phyloP scores from a whole-genome alignment of 2,329 filamentous ascomycete species.

The Alternaria consortialis region DNA sequence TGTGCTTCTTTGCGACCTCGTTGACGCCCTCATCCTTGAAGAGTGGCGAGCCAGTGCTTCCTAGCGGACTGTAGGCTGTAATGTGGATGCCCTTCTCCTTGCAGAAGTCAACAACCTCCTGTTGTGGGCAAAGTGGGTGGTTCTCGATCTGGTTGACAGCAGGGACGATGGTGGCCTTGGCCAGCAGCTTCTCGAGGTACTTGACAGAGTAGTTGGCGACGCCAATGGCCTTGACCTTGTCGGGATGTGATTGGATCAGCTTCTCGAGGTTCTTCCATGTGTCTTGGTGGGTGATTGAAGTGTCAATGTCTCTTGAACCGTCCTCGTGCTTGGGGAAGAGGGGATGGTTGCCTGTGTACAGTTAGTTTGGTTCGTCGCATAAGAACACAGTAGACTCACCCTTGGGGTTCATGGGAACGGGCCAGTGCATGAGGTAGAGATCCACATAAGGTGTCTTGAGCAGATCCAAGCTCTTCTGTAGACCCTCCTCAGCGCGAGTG shows the following conservation, averaged over 20 bases:
- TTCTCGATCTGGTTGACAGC: conserved; percentile 79
- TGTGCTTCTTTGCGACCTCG: conserved; percentile 61
- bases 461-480: conserved; percentile 76
- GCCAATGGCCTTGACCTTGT: conserved; percentile 60
- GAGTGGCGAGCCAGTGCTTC: conserved; percentile 59
- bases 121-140: conserved; percentile 74
- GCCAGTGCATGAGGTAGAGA: conserved; percentile 85
- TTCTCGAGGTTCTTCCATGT: conserved; percentile 82
- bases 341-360: conserved; percentile 68
- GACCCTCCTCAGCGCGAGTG: conserved; percentile 71
- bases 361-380: conserved; percentile 3
- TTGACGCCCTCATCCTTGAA: conserved; percentile 59
- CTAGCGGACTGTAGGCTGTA: conserved; percentile 70
- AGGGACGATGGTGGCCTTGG: conserved; percentile 69
- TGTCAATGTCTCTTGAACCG: conserved; percentile 76
- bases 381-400: conserved; percentile 53
- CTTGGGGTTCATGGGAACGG: conserved; percentile 79
- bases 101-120: conserved; percentile 75
- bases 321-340: conserved; percentile 78
- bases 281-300: conserved; percentile 73
- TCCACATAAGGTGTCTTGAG: conserved; percentile 84
- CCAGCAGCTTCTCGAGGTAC: conserved; percentile 60
- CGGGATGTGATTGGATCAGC: conserved; percentile 57
- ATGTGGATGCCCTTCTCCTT: conserved; percentile 73
- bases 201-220: conserved; percentile 61